Base-by-base conservation (phyloP, 2,329 filamentous ascomycete species). In the Diaporthe batatas region DNA sequence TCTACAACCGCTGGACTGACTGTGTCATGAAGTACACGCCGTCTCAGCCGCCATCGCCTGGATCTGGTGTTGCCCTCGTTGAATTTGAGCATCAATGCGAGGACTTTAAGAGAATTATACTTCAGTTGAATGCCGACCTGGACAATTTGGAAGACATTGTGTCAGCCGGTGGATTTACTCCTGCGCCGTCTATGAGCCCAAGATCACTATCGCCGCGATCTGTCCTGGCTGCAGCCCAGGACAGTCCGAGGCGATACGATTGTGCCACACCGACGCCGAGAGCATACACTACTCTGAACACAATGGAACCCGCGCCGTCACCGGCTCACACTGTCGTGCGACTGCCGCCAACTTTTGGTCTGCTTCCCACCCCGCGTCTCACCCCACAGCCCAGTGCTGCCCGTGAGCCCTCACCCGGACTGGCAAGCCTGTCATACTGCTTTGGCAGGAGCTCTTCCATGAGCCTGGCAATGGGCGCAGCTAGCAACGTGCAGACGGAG, bases 1-100 rank as follows among this genome's bases (percentile, higher is more conserved):
- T 94, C 12, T 98, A 98, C 84, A 93, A 96, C 81, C 91, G 93
- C 76, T 99, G 96, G 96, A 96, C 94, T 57, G 94, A 98, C 75
- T 92, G 98, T 75, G 94, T 98, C 69, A 85, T 98, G 76, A 94
- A 93, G 82, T 93, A 95, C 79, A 95, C 93, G 18, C 93, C 94
- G 14, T 86, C 88, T 0, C 86, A 88, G 62, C 88, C 89, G 18
- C 85, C 89, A 8, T 87, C 89, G 10, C 86, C 89, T 2, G 88
- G 88, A 21, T 70, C 73, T 54, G 82, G 83, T 25, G 77, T 81
- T 21, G 82, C 82, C n/a, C 83, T 82, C 73, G 77, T 76, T 58
- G 73, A 81, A 3, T 81, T 84, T 39, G 83, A 87, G 65, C 83
- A 84, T 59, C 86, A 88, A 77, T 85, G 84, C 70, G 80, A 83